A percentile compares a stretch with the other conserved stretches of the same genome.
Evolutionary conservation across 768 basidiomycete genomes (phyloP).

Genomic region (Leucosporidium creatinivorum): DNA sequence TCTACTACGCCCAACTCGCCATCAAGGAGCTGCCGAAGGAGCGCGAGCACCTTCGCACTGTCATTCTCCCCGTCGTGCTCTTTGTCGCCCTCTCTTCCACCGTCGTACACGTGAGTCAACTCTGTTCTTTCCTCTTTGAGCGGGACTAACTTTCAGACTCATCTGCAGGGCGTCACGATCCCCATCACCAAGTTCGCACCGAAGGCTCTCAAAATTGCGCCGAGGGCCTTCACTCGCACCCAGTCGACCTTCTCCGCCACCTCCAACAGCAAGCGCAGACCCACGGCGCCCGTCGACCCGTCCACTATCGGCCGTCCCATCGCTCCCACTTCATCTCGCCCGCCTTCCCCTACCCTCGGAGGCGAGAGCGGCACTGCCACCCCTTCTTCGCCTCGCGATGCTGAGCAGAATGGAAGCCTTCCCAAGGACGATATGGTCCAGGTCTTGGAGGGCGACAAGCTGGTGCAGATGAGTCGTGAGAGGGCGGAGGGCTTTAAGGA

Average conservation of each 20-base stretch:
- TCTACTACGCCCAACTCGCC: conserved; percentile 44
- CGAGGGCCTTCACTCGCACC: conserved; percentile 21
- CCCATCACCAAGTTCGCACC: conserved; percentile 39
- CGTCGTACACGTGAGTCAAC: conserved; percentile 39
- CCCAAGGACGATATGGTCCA: background rate
- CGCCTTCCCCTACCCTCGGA: too few relatives aligned
- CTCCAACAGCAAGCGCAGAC: background rate
- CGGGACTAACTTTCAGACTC: too few relatives aligned
- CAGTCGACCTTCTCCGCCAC: conserved; percentile 7
- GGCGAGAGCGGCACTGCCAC: too few relatives aligned
- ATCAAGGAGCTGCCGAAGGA: conserved; percentile 41
- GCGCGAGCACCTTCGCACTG: conserved; percentile 35
- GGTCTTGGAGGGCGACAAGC: too few relatives aligned
- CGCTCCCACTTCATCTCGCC: too few relatives aligned
- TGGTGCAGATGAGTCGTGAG: too few relatives aligned
- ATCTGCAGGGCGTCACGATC: conserved; percentile 39
- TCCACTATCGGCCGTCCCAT: too few relatives aligned
- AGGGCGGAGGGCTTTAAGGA: too few relatives aligned
- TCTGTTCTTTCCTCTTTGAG: too few relatives aligned
- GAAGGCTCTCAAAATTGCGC: conserved; percentile 26
- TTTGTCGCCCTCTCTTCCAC: conserved; percentile 43
- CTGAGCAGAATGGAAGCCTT: too few relatives aligned
- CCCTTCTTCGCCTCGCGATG: too few relatives aligned
- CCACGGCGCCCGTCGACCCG: too few relatives aligned
- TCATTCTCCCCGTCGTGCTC: conserved; percentile 42